Base-by-base conservation (phyloP, 2,329 filamentous ascomycete genomes). In the Shiraia sp. region DNA sequence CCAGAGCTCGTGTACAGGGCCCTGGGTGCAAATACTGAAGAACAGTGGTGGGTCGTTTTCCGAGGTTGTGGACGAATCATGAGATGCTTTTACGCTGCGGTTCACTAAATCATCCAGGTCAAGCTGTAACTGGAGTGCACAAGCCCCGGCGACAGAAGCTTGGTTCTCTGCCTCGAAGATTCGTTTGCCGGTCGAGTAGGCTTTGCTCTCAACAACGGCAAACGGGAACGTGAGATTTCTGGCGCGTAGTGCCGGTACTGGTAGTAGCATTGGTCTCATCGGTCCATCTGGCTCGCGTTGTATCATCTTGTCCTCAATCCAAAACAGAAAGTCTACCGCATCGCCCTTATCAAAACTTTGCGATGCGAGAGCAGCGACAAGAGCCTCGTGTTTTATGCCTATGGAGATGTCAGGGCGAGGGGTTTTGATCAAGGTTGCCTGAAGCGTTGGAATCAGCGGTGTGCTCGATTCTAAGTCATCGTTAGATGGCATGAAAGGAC, bases 1-100 rank as follows among this genome's bases (percentile, higher is more conserved):
- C 50, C 42, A 60, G 40, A 60, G 48, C 55, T 57, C 47, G 32
- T 55, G 47, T 40, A 49, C 34, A 19, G 55, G 55, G 28, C 55
- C 53, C 41, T 58, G 19, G 13, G 48, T 60, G 34, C 28, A 47
- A 38, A 60, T 53, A 28, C 55, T 46, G 41, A 60, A 60, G 41
- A 57, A 50, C 19, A 60, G 40, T 3, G 39, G 52, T 26, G 40
- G 26, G 32, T 29, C 13, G 17, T 27, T 47, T 17, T 37, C 38
- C 13, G 29, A 34, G 34, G 43, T 23, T 33, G 33, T 39, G 23
- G 33, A 33, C 9, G 17, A 10, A 42, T 24, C 15, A 38, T 47
- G 27, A 15, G 32, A 38, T 34, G 19, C 24, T 23, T 15, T 47
- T 38, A 22, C 27, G 29, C 33, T 3, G 28, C 28, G 28, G 32